Evolutionary conservation across 805 yeast genomes (phyloP).

Genomic region (Wickerhamomyces alni): DNA sequence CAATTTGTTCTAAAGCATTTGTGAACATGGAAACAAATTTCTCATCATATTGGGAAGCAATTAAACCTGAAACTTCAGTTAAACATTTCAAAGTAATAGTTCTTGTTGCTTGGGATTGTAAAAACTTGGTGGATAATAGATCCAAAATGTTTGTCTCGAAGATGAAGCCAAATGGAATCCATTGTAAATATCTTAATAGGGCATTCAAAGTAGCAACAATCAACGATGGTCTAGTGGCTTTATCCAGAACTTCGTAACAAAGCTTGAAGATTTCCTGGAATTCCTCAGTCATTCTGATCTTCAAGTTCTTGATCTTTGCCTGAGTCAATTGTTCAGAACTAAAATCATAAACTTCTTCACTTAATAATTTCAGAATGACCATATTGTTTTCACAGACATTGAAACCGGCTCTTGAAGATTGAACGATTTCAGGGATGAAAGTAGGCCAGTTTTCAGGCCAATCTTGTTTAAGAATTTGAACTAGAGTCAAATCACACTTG

Average conservation of each 20-base stretch:
- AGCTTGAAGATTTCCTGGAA: slow-evolving; percentile 89
- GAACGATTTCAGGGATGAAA: slow-evolving; percentile 88
- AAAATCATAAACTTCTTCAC: slow-evolving; percentile 95
- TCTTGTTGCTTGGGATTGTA: slow-evolving; percentile 74
- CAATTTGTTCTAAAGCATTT: slow-evolving; percentile 64
- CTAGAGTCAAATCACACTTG: slow-evolving; percentile 90
- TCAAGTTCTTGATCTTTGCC: slow-evolving; percentile 82
- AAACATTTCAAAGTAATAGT: slow-evolving; percentile 84
- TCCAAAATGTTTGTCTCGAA: slow-evolving; percentile 81
- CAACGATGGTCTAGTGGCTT: slow-evolving; percentile 78
- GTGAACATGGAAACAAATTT: slow-evolving; percentile 68
- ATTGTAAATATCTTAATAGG: slow-evolving; percentile 77
- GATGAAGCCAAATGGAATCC: slow-evolving; percentile 90
- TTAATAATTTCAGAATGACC: slow-evolving; percentile 80
- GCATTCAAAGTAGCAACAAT: slow-evolving; percentile 81
- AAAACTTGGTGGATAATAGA: slow-evolving; percentile 67
- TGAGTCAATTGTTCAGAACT: slow-evolving; percentile 97
- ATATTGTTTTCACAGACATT: slow-evolving; percentile 97
- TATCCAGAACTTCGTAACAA: slow-evolving; percentile 90
- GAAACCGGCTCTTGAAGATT: slow-evolving; percentile 74
- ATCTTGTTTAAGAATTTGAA: slow-evolving; percentile 91
- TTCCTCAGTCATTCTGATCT: slow-evolving; percentile 79
- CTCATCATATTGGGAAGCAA: slow-evolving; percentile 45
- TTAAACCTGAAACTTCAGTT: slow-evolving; percentile 79
- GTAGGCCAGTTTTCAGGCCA: slow-evolving; percentile 99